phyloP scores from a whole-genome alignment of 129 eudicot genomes.

The Flaveria brownii region DNA sequence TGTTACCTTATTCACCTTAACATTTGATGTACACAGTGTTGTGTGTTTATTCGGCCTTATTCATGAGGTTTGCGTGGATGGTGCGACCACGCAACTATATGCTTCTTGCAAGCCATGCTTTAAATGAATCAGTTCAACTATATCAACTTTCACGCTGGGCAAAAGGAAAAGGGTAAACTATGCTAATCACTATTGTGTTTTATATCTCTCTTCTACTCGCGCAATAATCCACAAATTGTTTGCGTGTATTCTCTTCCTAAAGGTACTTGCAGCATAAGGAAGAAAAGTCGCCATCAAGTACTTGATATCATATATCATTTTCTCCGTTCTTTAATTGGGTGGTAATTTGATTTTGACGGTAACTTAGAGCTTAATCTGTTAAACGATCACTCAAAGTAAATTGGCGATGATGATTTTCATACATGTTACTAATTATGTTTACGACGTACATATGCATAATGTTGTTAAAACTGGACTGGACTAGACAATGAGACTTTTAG shows the following conservation, averaged over 20 bases:
- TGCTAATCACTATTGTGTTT: background rate
- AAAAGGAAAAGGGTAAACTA: constrained; percentile 52
- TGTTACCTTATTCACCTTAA: background rate
- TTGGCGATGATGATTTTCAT: background rate
- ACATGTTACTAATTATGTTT: background rate
- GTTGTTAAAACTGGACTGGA: too few species aligned
- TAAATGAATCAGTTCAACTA: constrained; percentile 86
- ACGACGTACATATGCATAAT: background rate
- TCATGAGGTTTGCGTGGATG: constrained; percentile 99
- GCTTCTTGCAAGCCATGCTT: constrained; percentile 85
- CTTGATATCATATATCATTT: background rate
- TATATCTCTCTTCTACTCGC: background rate
- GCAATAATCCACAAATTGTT: background rate
- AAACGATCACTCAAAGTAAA: background rate
- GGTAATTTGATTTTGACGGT: background rate
- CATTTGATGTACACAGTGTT: constrained; percentile 43
- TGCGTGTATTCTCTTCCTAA: background rate
- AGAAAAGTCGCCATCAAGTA: background rate
- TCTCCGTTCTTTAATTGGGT: background rate
- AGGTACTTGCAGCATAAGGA: constrained; percentile 3
- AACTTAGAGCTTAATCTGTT: background rate
- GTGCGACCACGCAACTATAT: constrained; percentile 88
- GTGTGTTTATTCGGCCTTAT: constrained; percentile 83
- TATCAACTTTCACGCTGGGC: constrained; percentile 93
- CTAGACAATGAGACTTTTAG: too few species aligned